phyloP scores from a whole-genome alignment of 2,329 filamentous ascomycete genomes.

The Alternaria viburni region DNA sequence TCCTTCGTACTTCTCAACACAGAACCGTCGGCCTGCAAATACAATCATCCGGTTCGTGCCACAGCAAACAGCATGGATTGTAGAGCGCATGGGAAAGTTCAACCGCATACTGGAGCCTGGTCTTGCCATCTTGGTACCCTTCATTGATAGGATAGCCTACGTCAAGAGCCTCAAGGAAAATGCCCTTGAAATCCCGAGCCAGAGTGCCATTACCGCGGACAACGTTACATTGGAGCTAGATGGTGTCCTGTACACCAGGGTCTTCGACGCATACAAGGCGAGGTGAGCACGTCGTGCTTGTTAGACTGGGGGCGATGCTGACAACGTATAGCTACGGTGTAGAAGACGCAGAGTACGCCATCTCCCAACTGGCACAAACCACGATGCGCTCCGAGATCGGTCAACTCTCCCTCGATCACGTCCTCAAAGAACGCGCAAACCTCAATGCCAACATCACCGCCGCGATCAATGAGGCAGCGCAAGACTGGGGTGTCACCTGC shows the following conservation, averaged over 20 bases:
- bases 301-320: constrained; percentile 2
- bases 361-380: constrained; percentile 95
- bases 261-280: constrained; percentile 98
- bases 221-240: constrained; percentile 97
- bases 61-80: constrained; percentile 99
- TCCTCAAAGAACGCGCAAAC: constrained; percentile 93
- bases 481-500: constrained; percentile 96
- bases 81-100: constrained; percentile 99
- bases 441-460: constrained; percentile 99
- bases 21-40: constrained; percentile 78
- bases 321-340: constrained; percentile 78
- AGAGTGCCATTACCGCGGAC: constrained; percentile 97
- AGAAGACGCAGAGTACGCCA: constrained; percentile 98
- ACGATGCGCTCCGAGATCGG: constrained; percentile 99
- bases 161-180: constrained; percentile 97
- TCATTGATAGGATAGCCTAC: constrained; percentile 95
- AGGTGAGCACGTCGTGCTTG: constrained; percentile 62
- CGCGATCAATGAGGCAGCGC: constrained; percentile 96
- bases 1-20: constrained; percentile 78
- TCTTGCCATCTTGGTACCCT: constrained; percentile 84
- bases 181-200: constrained; percentile 95
- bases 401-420: constrained; percentile 93
- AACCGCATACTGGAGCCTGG: constrained; percentile 91
- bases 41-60: constrained; percentile 95
- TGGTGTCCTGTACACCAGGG: constrained; percentile 91